Percentiles rank a stretch among this genome's conserved stretches.
Conservation (phyloP, 2,329 filamentous ascomycete species). For the Cladosporium sp. region DNA sequence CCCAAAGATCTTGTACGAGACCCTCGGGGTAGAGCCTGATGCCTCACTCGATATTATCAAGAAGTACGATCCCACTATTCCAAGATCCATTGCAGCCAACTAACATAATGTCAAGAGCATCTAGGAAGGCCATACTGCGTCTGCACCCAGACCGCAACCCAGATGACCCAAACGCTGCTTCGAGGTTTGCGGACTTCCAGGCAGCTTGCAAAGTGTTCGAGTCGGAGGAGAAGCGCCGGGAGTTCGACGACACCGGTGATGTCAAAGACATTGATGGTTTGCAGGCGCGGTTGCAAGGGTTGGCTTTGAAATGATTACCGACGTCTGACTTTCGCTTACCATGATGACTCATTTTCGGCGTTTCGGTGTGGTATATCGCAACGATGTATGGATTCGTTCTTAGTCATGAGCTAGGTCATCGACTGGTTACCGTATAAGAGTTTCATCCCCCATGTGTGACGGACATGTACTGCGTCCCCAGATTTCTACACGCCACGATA, state of each 20-base stretch:
- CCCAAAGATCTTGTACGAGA: slow-evolving; percentile 14
- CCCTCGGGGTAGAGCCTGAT: slow-evolving; percentile 9
- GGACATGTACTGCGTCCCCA: not conserved
- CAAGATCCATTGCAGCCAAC: not conserved
- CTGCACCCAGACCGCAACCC: slow-evolving; percentile 23
- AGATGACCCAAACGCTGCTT: slow-evolving; percentile 19
- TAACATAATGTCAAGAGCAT: slow-evolving; percentile 18
- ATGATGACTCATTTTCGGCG: not conserved
- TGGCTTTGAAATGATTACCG: not conserved
- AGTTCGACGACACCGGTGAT: slow-evolving; percentile 21
- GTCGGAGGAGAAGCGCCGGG: slow-evolving; percentile 18
- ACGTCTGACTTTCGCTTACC: not conserved
- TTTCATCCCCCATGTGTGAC: not conserved
- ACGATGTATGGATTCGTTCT: not conserved
- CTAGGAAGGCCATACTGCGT: slow-evolving; percentile 7
- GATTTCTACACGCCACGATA: not conserved
- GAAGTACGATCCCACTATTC: not conserved
- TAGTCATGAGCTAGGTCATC: not conserved
- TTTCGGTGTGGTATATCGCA: not conserved
- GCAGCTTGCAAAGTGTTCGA: slow-evolving; percentile 15
- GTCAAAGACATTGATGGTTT: slow-evolving; percentile 11
- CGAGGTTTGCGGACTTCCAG: slow-evolving; percentile 22
- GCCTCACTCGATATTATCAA: not conserved
- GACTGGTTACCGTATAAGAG: not conserved
- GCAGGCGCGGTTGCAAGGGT: not conserved